Evolutionary conservation across 129 eudicot species (phyloP), one percentile per base, ranked within the genome.

Genomic region (Flaveria bidentis): DNA sequence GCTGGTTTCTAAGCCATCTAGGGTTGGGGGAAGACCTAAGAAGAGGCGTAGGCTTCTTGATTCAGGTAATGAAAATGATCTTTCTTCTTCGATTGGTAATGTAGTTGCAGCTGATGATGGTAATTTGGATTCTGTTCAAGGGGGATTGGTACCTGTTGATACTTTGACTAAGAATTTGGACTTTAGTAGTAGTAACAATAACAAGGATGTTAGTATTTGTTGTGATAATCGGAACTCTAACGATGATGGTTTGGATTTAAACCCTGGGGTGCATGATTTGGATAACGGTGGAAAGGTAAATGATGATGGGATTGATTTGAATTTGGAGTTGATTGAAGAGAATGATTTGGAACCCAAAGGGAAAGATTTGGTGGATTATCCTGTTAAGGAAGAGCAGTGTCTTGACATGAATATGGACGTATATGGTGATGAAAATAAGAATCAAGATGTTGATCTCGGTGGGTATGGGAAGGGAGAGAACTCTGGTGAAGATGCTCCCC

Each of bases 391-490:
- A 60, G 86, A 83, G 65, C 78, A 51, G 16, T 70, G 83, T 20
- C 84, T 93, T 77, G 98, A 93, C 82, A 85, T 93, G 86, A 93
- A 91, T 85, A 80, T 84, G 71, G 96, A 88, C 16, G n/a, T 82
- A 6, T 85, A 83, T 60, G 83, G 81, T 62, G 86, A 76, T 9
- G 90, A 76, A 52, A 55, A 3, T 62, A 82, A 58, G 80, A 82
- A 62, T 55, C 80, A 58, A 71, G 90, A 80, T 65, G 79, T 46
- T 47, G 88, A 82, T 25, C 80, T 70, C 67, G 86, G 72, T 45
- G 82, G 69, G 13, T 69, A 70, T 71, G 33, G 47, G 14, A 77
- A 65, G 49, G 72, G 45, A 26, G 80, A 62, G 46, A 46, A 56
- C 65, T 58, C 68, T 26, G 36, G 13, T 61, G 66, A 75, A 22